Base-by-base conservation (phyloP, 306 rosid genomes). In the Vigna unguiculata region DNA sequence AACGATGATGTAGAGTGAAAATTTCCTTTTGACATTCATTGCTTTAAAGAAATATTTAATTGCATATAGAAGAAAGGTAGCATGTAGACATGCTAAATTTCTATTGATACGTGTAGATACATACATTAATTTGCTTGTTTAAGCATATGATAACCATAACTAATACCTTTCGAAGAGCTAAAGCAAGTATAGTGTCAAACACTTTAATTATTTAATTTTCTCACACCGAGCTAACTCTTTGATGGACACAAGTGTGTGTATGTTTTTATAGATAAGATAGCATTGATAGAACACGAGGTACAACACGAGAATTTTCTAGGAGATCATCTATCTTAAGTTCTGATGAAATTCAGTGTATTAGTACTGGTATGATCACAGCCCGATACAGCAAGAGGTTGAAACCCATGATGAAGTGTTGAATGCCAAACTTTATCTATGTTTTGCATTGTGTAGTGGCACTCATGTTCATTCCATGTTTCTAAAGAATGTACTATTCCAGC, bases 381-480 rank as follows among this genome's bases (percentile, higher is more conserved):
- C 0, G 28, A 25, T 25, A 25, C 1, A 25, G 3, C 25, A 53
- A 81, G 79, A 36, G 97, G 90, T 66, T 85, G 89, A 63, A 93
- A 93, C 0, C 98, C 94, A 66, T 88, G 93, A 15, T 70, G 80
- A 79, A 93, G 93, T 38, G 85, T 70, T 41, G 97, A 87, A 60
- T 34, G 32, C 98, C 94, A 91, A 43, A 90, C 88, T 41, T 79
- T 62, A 54, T 91, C 85, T 16, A 84, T 25, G 70, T 88, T 68
- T 0, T 71, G 71, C 83, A 86, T 80, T 25, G 62, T 46, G 45
- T 77, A 15, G 2, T 91, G 90, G 1, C 91, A 87, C 38, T 90
- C 96, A 41, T 94, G 85, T 47, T 75, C 90, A 9, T 55, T 83
- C 96, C 93, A 88, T 10, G 82, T 86, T 84, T 91, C 94, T n/a